Evolutionary conservation across 148 eudicot species (phyloP).

Genomic region (Rhododendron griersonianum): DNA sequence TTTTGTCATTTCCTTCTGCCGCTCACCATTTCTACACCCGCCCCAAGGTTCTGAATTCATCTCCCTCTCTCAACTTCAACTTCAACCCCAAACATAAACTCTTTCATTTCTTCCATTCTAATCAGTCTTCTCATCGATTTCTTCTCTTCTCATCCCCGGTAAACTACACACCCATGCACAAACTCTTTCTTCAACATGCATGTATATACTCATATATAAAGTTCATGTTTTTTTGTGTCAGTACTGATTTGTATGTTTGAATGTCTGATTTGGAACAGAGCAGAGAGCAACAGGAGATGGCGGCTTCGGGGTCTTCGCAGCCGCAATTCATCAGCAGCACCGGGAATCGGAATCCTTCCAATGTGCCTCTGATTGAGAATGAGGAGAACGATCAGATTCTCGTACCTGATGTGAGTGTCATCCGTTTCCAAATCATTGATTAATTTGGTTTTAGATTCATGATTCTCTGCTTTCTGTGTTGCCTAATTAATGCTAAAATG

Average conservation of each 20-base stretch:
- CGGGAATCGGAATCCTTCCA: constrained; percentile 28
- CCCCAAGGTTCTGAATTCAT: background rate
- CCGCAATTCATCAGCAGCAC: constrained; percentile 69
- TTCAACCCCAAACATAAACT: background rate
- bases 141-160: background rate
- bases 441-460: background rate
- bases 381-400: constrained; percentile 63
- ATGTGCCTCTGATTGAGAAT: constrained; percentile 51
- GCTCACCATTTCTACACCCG: background rate
- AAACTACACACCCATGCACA: background rate
- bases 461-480: background rate
- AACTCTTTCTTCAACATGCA: background rate
- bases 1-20: background rate
- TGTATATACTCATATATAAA: too few species aligned
- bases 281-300: constrained; percentile 27
- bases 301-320: constrained; percentile 32
- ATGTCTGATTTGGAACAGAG: constrained; percentile 21
- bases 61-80: background rate
- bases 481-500: background rate
- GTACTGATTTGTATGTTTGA: background rate
- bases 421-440: background rate
- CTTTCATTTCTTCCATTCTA: background rate
- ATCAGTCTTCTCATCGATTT: background rate
- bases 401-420: constrained; percentile 63
- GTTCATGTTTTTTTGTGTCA: background rate